phyloP scores from a whole-genome alignment of 2,329 filamentous ascomycete species.

The Trichoderma atrobrunneum region DNA sequence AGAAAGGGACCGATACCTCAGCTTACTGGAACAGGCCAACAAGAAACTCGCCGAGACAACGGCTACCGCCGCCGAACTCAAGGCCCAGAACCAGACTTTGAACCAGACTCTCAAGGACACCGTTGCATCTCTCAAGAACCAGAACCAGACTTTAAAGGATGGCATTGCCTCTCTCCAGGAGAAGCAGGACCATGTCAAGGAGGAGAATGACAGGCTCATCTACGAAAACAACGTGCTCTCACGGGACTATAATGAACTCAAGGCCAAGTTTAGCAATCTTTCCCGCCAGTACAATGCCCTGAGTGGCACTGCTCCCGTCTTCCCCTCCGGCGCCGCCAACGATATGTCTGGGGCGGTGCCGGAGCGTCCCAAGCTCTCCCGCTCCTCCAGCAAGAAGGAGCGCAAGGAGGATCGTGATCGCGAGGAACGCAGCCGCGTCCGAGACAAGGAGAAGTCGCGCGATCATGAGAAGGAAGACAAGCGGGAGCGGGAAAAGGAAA shows the following conservation, averaged over 20 bases:
- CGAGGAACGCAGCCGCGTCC: conserved; percentile 26
- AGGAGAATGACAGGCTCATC: conserved; percentile 25
- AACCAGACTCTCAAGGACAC: conserved; percentile 21
- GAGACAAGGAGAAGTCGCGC: conserved; percentile 12
- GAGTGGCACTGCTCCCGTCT: conserved; percentile 25
- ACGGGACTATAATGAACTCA: conserved; percentile 28
- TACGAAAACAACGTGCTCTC: conserved; percentile 31
- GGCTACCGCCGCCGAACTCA: conserved; percentile 21
- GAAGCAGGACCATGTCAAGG: conserved; percentile 26
- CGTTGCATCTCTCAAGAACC: conserved; percentile 19
- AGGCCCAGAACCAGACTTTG: conserved; percentile 19
- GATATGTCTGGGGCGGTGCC: conserved; percentile 24
- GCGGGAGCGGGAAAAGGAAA: conserved; percentile 30
- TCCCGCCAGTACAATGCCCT: conserved; percentile 30
- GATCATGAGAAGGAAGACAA: conserved; percentile 20
- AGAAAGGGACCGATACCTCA: conserved; percentile 28
- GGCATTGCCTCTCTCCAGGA: conserved; percentile 20
- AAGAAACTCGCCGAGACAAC: conserved; percentile 32
- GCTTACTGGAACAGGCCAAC: conserved; percentile 29
- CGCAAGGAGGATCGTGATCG: conserved; percentile 23
- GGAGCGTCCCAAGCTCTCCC: conserved; percentile 29
- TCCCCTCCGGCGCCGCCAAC: conserved; percentile 23
- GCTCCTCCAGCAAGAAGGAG: conserved; percentile 30
- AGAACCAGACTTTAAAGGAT: conserved; percentile 20
- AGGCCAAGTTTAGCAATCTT: conserved; percentile 32